phyloP scores from a whole-genome alignment of 176 grass and related monocot species.

The Zizania latifolia region DNA sequence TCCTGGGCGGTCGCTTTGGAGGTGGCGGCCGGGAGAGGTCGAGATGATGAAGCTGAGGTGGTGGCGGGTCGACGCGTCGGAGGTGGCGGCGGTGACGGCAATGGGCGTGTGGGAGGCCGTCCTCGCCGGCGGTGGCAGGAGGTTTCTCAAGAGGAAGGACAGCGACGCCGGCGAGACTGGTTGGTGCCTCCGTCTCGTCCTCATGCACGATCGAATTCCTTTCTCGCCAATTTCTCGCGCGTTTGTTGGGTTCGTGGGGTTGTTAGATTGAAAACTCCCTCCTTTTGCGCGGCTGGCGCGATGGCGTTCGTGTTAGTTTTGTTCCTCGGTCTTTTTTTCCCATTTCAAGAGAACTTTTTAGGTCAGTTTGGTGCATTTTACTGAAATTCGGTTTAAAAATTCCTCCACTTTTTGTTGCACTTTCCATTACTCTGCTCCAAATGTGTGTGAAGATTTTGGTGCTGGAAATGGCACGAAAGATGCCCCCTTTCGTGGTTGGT shows the following conservation, averaged over 20 bases:
- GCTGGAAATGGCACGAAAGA: slow-evolving; percentile 18
- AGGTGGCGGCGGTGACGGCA: slow-evolving; percentile 37
- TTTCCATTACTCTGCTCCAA: neutral
- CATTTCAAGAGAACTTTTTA: slow-evolving; percentile 2
- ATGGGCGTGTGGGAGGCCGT: slow-evolving; percentile 88
- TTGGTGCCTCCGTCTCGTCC: neutral
- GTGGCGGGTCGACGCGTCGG: slow-evolving; percentile 55
- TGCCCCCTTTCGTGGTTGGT: slow-evolving; percentile 9
- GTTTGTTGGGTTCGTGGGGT: slow-evolving; percentile 10
- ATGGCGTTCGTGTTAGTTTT: slow-evolving; percentile 12
- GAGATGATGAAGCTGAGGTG: slow-evolving; percentile 44
- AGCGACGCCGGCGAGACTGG: slow-evolving; percentile 70
- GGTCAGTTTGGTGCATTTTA: neutral
- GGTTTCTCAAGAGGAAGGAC: slow-evolving; percentile 87
- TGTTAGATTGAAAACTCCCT: no score
- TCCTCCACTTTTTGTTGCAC: neutral
- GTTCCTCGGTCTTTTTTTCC: slow-evolving; percentile 20
- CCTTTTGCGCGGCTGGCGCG: neutral
- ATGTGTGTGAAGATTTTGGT: neutral
- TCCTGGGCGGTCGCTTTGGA: neutral
- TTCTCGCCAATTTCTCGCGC: neutral
- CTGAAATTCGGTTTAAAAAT: neutral
- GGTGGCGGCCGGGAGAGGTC: neutral
- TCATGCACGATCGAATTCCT: neutral
- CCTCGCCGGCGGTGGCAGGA: slow-evolving; percentile 57